These are phyloP conservation scores for Ceratocystis alfenasii DNA, from an alignment of 2,329 filamentous ascomycete species.

Conservation along the genomic window DNA sequence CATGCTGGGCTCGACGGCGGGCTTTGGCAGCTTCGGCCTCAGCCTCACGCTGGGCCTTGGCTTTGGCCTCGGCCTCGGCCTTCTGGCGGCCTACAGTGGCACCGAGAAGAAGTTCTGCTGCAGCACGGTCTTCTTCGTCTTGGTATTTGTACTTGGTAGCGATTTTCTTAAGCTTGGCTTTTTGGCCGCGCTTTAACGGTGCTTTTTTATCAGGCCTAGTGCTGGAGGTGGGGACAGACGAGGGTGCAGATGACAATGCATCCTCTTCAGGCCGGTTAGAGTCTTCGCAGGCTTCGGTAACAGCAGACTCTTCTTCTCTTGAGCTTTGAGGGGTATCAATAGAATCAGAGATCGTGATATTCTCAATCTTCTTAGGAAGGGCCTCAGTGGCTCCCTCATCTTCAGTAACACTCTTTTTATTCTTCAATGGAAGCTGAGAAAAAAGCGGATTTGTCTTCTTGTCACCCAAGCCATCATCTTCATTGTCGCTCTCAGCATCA, in stretches of 20 bases:
- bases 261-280: slow-evolving; percentile 23
- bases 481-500: neutral
- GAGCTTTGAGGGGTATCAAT: neutral
- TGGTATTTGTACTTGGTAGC: slow-evolving; percentile 85
- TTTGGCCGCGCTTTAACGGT: slow-evolving; percentile 58
- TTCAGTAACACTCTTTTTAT: neutral
- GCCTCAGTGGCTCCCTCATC: neutral
- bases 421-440: neutral
- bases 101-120: slow-evolving; percentile 80
- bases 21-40: slow-evolving; percentile 54
- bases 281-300: neutral
- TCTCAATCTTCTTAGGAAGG: neutral
- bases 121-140: slow-evolving; percentile 80
- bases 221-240: slow-evolving; percentile 20
- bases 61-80: slow-evolving; percentile 54
- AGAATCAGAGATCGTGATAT: neutral
- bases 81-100: slow-evolving; percentile 55
- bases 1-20: slow-evolving; percentile 68
- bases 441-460: slow-evolving; percentile 13
- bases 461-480: slow-evolving; percentile 1
- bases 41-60: slow-evolving; percentile 57
- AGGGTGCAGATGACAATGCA: slow-evolving; percentile 20
- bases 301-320: slow-evolving; percentile 7
- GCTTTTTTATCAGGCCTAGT: slow-evolving; percentile 35
- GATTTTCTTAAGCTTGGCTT: slow-evolving; percentile 73